Conservation (phyloP, 2,329 filamentous ascomycete genomes). For the Aulographum hederae region DNA sequence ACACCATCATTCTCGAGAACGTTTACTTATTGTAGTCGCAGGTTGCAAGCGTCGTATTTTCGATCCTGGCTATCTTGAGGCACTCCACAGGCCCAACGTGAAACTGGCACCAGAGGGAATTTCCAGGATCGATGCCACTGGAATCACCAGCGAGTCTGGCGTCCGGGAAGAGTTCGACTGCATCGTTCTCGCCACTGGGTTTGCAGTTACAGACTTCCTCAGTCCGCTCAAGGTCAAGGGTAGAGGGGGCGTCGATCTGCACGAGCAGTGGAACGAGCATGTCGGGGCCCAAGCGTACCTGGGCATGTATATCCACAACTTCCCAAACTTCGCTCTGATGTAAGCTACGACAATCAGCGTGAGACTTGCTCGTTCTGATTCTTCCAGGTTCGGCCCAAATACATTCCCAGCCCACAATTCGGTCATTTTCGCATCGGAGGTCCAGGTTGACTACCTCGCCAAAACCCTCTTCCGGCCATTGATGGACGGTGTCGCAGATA, state of each 20-base stretch:
- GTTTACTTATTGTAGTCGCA: background rate
- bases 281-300: constrained; percentile 9
- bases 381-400: constrained; percentile 1
- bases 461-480: constrained; percentile 14
- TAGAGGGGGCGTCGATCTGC: constrained; percentile 7
- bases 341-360: constrained; percentile 2
- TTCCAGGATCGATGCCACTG: constrained; percentile 7
- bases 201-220: constrained; percentile 17
- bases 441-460: constrained; percentile 13
- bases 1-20: background rate
- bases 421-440: constrained; percentile 14
- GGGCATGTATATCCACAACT: constrained; percentile 9
- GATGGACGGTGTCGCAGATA: constrained; percentile 13
- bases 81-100: constrained; percentile 9
- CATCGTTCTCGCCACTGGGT: constrained; percentile 18
- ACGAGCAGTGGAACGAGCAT: constrained; percentile 9
- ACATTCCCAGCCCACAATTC: constrained; percentile 16
- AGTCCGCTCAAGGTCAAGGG: constrained; percentile 15
- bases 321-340: constrained; percentile 11
- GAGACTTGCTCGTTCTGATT: background rate
- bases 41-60: constrained; percentile 9
- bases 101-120: constrained; percentile 10
- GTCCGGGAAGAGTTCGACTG: constrained; percentile 11
- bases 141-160: constrained; percentile 8
- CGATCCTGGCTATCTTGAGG: constrained; percentile 11